Evolutionary conservation across 306 rosid genomes (phyloP).

Genomic region (Lathyrus sativus): DNA sequence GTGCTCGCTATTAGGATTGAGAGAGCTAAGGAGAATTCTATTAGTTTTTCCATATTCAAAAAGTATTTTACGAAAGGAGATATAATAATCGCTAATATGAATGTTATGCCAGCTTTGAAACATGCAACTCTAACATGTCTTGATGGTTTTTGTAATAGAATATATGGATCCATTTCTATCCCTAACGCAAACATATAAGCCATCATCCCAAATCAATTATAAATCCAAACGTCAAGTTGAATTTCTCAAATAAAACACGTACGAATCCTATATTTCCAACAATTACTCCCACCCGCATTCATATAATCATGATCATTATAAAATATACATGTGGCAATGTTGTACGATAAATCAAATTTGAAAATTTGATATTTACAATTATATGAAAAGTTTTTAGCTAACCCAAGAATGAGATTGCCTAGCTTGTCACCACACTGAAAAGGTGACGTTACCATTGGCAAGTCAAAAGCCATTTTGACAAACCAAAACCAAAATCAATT

Average conservation of each 20-base stretch:
- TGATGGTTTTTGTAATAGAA: slow-evolving; percentile 49
- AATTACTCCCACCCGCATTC: slow-evolving; percentile 64
- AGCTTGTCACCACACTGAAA: slow-evolving; percentile 49
- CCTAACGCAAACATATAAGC: slow-evolving; percentile 89
- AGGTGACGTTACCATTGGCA: background rate
- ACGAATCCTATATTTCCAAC: slow-evolving; percentile 60
- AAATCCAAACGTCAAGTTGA: slow-evolving; percentile 50
- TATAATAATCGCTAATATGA: slow-evolving; percentile 42
- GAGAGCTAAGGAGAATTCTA: slow-evolving; percentile 51
- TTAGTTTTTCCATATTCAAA: background rate
- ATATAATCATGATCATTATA: background rate
- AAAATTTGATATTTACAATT: slow-evolving; percentile 51
- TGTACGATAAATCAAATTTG: background rate
- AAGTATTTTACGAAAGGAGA: slow-evolving; percentile 46
- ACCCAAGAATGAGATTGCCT: slow-evolving; percentile 31
- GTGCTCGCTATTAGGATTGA: slow-evolving; percentile 68
- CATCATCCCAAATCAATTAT: slow-evolving; percentile 81
- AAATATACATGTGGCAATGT: background rate
- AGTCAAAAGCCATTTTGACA: slow-evolving; percentile 22
- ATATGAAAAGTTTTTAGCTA: slow-evolving; percentile 52
- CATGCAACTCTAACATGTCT: slow-evolving; percentile 62
- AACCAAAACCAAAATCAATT: background rate
- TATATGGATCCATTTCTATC: slow-evolving; percentile 76
- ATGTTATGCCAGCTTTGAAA: slow-evolving; percentile 57
- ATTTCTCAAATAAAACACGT: slow-evolving; percentile 23